phyloP scores from a whole-genome alignment of 371 early-diverging fungal genomes.

The Smittium culicis region DNA sequence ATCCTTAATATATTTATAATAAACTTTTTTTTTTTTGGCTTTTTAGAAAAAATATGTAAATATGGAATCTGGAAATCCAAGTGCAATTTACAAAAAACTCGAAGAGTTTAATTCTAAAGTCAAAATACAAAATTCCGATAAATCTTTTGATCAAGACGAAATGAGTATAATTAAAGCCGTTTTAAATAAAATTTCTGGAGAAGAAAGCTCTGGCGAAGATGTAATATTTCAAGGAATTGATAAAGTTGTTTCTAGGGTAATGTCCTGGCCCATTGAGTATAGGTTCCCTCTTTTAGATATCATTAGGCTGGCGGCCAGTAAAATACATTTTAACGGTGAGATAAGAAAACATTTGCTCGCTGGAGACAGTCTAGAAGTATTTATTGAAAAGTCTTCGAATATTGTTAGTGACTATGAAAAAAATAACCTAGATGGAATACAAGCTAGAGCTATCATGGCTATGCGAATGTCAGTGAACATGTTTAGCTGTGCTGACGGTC shows the following conservation, averaged over 20 bases:
- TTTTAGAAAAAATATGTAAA: conserved; percentile 34
- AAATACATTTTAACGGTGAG: too few relatives aligned
- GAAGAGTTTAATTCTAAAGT: conserved; percentile 40
- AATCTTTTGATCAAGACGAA: background rate
- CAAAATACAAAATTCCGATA: background rate
- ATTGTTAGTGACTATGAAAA: background rate
- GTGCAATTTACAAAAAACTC: conserved; percentile 58
- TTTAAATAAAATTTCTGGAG: conserved; percentile 15
- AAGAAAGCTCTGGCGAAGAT: background rate
- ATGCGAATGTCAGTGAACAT: conserved; percentile 5
- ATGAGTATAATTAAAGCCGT: conserved; percentile 2
- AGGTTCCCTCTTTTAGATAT: conserved; percentile 82
- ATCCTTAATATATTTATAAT: background rate
- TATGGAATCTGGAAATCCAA: conserved; percentile 55
- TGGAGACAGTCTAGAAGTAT: background rate
- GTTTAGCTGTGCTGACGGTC: background rate
- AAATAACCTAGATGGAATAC: background rate
- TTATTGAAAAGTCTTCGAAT: background rate
- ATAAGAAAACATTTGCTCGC: background rate
- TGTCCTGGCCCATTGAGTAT: conserved; percentile 26
- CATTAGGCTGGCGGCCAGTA: conserved; percentile 44
- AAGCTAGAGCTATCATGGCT: conserved; percentile 6
- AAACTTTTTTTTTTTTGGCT: conserved; percentile 12
- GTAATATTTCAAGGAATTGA: background rate
- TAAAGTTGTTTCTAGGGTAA: background rate